Evolutionary conservation across 768 basidiomycete species (phyloP), one percentile per base, ranked within the genome.

Genomic region (Candolleomyces eurysporus): DNA sequence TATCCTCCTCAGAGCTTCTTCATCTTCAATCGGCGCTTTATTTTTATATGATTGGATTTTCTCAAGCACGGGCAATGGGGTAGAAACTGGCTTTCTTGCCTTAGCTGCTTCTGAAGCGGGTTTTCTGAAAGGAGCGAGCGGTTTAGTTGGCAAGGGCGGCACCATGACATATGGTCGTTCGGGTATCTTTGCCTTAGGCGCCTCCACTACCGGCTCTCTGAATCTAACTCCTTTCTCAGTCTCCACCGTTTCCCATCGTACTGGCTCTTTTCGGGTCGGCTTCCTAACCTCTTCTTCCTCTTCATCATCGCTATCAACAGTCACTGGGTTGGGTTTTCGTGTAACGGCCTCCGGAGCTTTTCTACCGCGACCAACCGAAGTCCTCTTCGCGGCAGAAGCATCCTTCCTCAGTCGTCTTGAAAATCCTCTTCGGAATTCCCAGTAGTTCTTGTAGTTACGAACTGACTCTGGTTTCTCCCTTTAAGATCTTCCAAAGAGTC

Each of bases 401-500:
- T 53, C 55, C 50, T 51, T 62, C 61, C 48, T 53, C 45, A 49
- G 52, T 58, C 50, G 2, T 21, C 26, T 22, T 58, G 57, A 50
- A 62, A 62, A 62, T 31, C 61, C 50, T 50, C 49, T 22, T 21
- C 49, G 8, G 11, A 36, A 36, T 7, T 11, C 2, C 8, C 36
- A 36, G 2, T 36, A 11, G 36, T 36, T 5, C 36, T 36, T 1
- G 36, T 36, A 6, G 6, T 36, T 36, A 36, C 36, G 11, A 36
- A 36, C 36, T 36, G 36, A 8, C 16, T 26, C n/a, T 59, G 42
- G 11, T 52, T 46, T 5, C 1, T 42, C 0, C 21, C 16, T 32
- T 49, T 46, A 1, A 46, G 36, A 26, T 48, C 42, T 7, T 26
- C n/a, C 5, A 26, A 30, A 0, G 55, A 46, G 1, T 42, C 40